These are phyloP conservation scores for Fraxinus greggii DNA, from an alignment of 305 asterid genomes.

Conservation along the genomic window DNA sequence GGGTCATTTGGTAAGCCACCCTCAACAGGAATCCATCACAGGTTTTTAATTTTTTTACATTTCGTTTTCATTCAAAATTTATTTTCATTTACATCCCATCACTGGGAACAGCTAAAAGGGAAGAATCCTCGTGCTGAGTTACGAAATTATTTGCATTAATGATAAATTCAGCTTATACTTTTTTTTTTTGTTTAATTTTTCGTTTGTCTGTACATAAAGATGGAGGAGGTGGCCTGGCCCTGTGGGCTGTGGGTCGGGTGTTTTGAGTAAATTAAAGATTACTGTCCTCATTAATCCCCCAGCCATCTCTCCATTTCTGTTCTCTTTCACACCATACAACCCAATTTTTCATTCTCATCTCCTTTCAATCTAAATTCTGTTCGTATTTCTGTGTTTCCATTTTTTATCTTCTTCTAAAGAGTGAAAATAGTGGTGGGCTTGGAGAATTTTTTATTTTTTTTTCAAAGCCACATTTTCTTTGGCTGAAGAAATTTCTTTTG, in stretches of 20 bases:
- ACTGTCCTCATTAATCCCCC: constrained; percentile 43
- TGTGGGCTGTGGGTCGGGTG: constrained; percentile 32
- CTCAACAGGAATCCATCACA: constrained; percentile 6
- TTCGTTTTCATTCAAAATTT: not conserved
- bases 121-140: not conserved
- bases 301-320: constrained; percentile 31
- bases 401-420: constrained; percentile 23
- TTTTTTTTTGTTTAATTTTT: not conserved
- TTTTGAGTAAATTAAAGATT: constrained; percentile 45
- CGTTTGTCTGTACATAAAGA: not conserved
- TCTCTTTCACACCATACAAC: constrained; percentile 44
- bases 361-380: constrained; percentile 22
- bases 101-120: constrained; percentile 23
- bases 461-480: not conserved
- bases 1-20: constrained; percentile 29
- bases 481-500: constrained; percentile 17
- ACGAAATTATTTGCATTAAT: constrained; percentile 19
- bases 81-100: constrained; percentile 22
- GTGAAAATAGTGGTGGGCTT: constrained; percentile 30
- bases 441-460: constrained; percentile 22
- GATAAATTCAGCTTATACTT: constrained; percentile 16
- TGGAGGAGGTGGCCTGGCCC: constrained; percentile 29
- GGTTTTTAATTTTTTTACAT: not conserved
- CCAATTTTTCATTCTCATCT: constrained; percentile 43
- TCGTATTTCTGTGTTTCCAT: constrained; percentile 27